These are phyloP conservation scores for Chlorella sp. DNA, from an alignment of 139 green algal genomes.

Conservation along the genomic window DNA sequence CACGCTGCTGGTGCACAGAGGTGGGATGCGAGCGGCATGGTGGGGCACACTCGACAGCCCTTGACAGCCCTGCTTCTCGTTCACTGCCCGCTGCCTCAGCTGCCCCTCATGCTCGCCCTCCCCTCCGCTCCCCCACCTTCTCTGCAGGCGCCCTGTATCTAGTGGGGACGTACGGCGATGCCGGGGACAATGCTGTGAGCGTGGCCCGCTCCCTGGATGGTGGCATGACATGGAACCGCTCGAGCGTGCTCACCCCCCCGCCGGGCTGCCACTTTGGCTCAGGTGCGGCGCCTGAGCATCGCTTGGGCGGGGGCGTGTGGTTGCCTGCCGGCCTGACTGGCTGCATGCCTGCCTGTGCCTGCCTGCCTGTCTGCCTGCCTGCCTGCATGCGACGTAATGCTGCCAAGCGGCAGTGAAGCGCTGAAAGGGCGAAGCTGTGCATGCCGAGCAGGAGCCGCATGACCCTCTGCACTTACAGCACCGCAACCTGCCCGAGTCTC, in stretches of 20 bases:
- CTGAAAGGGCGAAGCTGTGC: background rate
- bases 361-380: background rate
- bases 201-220: slow-evolving; percentile 8
- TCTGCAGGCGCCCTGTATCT: slow-evolving; percentile 8
- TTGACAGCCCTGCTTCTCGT: too few species aligned
- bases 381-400: background rate
- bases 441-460: background rate
- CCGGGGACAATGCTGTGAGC: background rate
- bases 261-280: slow-evolving; percentile 11
- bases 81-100: too few species aligned
- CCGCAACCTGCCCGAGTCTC: too few species aligned
- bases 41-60: too few species aligned
- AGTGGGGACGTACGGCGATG: slow-evolving; percentile 5
- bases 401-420: background rate
- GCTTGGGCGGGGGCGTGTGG: background rate
- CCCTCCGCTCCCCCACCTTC: background rate
- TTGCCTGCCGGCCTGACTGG: background rate
- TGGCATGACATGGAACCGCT: slow-evolving; percentile 22
- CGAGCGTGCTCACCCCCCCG: background rate
- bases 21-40: background rate
- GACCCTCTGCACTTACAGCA: background rate
- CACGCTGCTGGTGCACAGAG: slow-evolving; percentile 17
- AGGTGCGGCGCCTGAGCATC: slow-evolving; percentile 11
- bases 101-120: background rate
- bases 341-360: background rate